Evolutionary conservation across 2,329 filamentous ascomycete genomes (phyloP), one percentile per base, ranked within the genome.

Genomic region (Colletotrichum magnum): DNA sequence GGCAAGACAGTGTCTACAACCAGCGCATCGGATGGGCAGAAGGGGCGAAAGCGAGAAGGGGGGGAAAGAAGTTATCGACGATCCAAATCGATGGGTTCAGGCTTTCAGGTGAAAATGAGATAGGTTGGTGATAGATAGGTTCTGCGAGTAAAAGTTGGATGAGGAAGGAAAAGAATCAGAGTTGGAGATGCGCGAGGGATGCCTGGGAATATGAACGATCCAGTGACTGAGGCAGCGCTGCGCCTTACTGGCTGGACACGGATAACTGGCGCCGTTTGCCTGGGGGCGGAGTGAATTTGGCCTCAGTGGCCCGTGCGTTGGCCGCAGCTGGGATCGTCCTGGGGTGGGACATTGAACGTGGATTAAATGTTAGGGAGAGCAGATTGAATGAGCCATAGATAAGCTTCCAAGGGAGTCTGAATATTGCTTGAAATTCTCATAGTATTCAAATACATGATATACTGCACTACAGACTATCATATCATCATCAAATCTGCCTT

Each of bases 201-300:
- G 67, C 67, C 67, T 69, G 67, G 67, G 62, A 63, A 66, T 69
- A 61, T 69, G 67, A 69, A 69, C 43, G 28, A 51, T 58, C 45
- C 57, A 57, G 67, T 69, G 56, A 69, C 66, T 47, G 43, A 47
- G 45, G 51, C 66, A 36, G 43, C 41, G 50, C 51, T 18, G n/a
- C 51, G 43, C 54, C 41, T 54, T 18, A 65, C 48, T 65, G 59
- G 59, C 59, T 54, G 59, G 1, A 10, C 10, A 12, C 41, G 48
- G 61, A 21, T 59, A 13, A 45, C 65, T 24, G 64, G 65, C 53
- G 43, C 61, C 54, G 61, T 59, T 56, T 51, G 21, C 26, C 32
- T 51, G 48, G 43, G 51, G 66, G 66, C 67, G 63, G 51, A 69
- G 67, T 43, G 63, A 36, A 69, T 69, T 69, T 69, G 67, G 67